These are phyloP conservation scores for Ophiocordyceps camponoti-rufipedis DNA, from an alignment of 2,329 filamentous ascomycete genomes.

Conservation along the genomic window DNA sequence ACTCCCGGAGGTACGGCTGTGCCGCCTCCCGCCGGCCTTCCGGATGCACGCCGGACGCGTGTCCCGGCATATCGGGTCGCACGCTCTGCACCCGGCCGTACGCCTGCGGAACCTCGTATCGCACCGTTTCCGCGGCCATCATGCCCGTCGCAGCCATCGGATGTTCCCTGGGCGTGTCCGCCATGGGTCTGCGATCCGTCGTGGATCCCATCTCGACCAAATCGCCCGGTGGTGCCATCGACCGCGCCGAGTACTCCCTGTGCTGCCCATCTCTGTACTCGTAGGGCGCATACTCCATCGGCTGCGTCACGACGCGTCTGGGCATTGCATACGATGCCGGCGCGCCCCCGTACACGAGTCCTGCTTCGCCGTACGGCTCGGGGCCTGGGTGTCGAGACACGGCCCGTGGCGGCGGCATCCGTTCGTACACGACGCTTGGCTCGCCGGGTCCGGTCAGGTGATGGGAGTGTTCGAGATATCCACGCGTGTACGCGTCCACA, in stretches of 20 bases:
- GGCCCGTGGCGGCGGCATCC: conserved; percentile 32
- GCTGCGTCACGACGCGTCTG: conserved; percentile 42
- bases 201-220: conserved; percentile 28
- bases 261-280: conserved; percentile 34
- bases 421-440: conserved; percentile 47
- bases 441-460: conserved; percentile 22
- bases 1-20: conserved; percentile 15
- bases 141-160: conserved; percentile 37
- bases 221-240: conserved; percentile 21
- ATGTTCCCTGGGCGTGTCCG: conserved; percentile 34
- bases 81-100: conserved; percentile 27
- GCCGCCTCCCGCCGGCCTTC: conserved; percentile 11
- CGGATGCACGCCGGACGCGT: conserved; percentile 9
- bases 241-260: conserved; percentile 38
- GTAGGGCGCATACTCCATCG: conserved; percentile 37
- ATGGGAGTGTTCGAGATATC: conserved; percentile 45
- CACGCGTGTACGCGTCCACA: conserved; percentile 66
- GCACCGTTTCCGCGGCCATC: conserved; percentile 28
- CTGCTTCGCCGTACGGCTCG: conserved; percentile 29
- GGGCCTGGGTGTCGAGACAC: conserved; percentile 29
- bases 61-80: conserved; percentile 15
- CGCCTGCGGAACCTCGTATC: conserved; percentile 21
- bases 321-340: conserved; percentile 31
- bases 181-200: conserved; percentile 21
- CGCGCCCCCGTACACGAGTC: conserved; percentile 27